A percentile compares a stretch with the other conserved stretches of the same genome.
phyloP scores from a whole-genome alignment of 352 stramenopile genomes.

The Peronospora belbahrii region DNA sequence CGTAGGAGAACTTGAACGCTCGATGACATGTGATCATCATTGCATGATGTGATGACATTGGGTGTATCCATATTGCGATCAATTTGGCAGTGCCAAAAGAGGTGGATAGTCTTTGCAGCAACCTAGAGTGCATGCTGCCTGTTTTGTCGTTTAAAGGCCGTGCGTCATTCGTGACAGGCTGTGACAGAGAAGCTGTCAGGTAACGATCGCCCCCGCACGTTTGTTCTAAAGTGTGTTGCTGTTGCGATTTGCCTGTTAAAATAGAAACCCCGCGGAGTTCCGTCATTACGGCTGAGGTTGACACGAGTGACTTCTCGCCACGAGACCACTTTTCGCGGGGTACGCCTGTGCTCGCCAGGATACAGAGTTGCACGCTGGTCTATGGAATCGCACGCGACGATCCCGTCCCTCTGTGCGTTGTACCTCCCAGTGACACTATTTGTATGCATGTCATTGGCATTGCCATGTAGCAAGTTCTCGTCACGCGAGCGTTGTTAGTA shows the following conservation, averaged over 20 bases:
- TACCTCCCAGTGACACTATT: background rate
- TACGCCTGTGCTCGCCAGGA: background rate
- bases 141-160: conserved; percentile 7
- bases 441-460: background rate
- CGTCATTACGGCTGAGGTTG: background rate
- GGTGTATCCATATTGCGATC: background rate
- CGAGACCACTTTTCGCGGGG: background rate
- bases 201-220: conserved; percentile 2
- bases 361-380: background rate
- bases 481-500: background rate
- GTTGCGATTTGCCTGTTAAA: conserved; percentile 4
- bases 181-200: conserved; percentile 7
- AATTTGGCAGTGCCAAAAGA: conserved; percentile 5
- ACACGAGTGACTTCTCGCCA: background rate
- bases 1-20: conserved; percentile 1
- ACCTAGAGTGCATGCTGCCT: background rate
- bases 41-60: conserved; percentile 2
- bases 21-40: background rate
- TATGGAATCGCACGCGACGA: background rate
- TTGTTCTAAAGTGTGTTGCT: conserved; percentile 2
- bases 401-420: background rate
- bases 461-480: too few species aligned
- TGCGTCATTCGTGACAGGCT: conserved; percentile 5
- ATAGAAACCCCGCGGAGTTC: background rate
- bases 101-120: background rate